Conservation (phyloP, 345 rosid species). For the Jatropha curcas region DNA sequence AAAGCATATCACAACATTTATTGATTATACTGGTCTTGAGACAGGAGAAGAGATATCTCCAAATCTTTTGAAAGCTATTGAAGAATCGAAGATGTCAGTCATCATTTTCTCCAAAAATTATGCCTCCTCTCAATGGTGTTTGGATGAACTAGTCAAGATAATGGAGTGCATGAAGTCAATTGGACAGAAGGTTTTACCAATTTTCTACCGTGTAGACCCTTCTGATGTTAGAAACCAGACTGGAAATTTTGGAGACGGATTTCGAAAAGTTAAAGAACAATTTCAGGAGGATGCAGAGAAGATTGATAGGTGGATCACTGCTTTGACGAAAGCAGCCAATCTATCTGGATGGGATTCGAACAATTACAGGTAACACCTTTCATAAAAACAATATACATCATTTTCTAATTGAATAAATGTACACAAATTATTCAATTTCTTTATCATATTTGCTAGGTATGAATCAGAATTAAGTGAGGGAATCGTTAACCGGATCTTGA, state of each 20-base stretch:
- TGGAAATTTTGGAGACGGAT: slow-evolving; percentile 2
- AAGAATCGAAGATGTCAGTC: background rate
- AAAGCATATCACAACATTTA: background rate
- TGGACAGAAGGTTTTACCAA: slow-evolving; percentile 22
- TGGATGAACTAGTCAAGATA: slow-evolving; percentile 23
- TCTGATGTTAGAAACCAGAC: slow-evolving; percentile 8
- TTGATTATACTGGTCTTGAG: background rate
- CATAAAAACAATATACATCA: too few species aligned
- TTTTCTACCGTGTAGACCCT: slow-evolving; percentile 41
- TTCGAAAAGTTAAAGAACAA: background rate
- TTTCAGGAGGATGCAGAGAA: background rate
- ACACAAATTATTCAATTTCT: too few species aligned
- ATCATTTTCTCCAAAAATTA: slow-evolving; percentile 15
- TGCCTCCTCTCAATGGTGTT: slow-evolving; percentile 9
- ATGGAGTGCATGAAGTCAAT: slow-evolving; percentile 9
- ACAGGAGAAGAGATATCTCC: background rate
- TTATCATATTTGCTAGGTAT: background rate
- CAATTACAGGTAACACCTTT: background rate
- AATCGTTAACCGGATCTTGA: slow-evolving; percentile 26
- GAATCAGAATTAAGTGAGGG: slow-evolving; percentile 31
- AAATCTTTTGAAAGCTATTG: background rate
- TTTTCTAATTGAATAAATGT: too few species aligned
- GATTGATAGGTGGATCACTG: slow-evolving; percentile 14
- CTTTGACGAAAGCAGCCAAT: slow-evolving; percentile 21
- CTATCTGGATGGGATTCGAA: slow-evolving; percentile 2